Evolutionary conservation across 2,329 filamentous ascomycete genomes (phyloP).

Genomic region (Sphaerulina populicola): DNA sequence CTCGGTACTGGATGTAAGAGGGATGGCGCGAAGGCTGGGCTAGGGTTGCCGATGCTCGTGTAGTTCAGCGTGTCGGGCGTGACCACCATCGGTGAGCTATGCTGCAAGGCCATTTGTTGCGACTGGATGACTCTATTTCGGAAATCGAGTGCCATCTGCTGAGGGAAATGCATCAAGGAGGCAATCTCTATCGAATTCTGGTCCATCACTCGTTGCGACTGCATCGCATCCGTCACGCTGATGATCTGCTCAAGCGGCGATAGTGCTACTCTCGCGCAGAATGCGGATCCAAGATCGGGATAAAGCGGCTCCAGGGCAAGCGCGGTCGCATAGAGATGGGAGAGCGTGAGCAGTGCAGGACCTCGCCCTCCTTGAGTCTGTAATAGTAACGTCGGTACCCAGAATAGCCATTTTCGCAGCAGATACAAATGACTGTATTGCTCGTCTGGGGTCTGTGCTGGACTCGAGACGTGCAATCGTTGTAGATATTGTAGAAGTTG

Average conservation of each 20-base stretch:
- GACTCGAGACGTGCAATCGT: constrained; percentile 35
- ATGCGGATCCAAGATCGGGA: constrained; percentile 80
- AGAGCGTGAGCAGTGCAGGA: constrained; percentile 71
- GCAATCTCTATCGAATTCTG: constrained; percentile 38
- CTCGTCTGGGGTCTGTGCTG: constrained; percentile 55
- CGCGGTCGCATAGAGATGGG: constrained; percentile 84
- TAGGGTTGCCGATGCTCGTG: constrained; percentile 37
- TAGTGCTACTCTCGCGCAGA: constrained; percentile 61
- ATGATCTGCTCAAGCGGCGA: constrained; percentile 80
- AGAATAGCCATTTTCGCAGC: constrained; percentile 87
- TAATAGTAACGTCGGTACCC: constrained; percentile 79
- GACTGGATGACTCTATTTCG: constrained; percentile 28
- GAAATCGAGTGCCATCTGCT: constrained; percentile 38
- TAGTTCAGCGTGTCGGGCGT: constrained; percentile 23
- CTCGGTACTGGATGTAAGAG: constrained; percentile 32
- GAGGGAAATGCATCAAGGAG: constrained; percentile 41
- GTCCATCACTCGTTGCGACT: constrained; percentile 35
- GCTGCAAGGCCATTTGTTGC: constrained; percentile 15
- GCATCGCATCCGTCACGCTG: constrained; percentile 62
- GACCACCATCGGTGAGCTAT: constrained; percentile 15
- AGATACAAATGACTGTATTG: constrained; percentile 86
- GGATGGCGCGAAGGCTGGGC: constrained; percentile 45
- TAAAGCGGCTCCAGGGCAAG: constrained; percentile 84
- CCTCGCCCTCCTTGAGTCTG: constrained; percentile 68
- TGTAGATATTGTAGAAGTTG: constrained; percentile 43